Evolutionary conservation across 2,329 filamentous ascomycete species (phyloP).

Genomic region (Pyrenophora graminea): DNA sequence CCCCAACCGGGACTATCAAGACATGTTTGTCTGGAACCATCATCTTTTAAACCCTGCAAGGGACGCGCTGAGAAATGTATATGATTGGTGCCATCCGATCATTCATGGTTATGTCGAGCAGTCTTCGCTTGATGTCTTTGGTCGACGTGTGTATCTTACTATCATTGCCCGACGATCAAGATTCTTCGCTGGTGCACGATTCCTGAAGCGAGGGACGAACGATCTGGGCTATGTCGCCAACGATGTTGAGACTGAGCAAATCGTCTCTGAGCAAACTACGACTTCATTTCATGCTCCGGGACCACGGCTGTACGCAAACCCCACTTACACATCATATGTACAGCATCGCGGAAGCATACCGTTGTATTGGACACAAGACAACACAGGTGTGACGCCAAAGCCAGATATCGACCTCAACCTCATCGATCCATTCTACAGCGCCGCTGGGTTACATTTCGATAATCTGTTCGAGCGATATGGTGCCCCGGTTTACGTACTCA

Average conservation of each 20-base stretch:
- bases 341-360: constrained; percentile 97
- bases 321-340: constrained; percentile 92
- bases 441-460: constrained; percentile 92
- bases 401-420: constrained; percentile 94
- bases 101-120: constrained; percentile 98
- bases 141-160: constrained; percentile 85
- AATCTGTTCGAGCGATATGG: constrained; percentile 93
- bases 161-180: constrained; percentile 91
- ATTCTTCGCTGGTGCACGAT: constrained; percentile 91
- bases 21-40: constrained; percentile 98
- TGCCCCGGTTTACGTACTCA: constrained; percentile 86
- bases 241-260: constrained; percentile 98
- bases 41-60: constrained; percentile 80
- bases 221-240: constrained; percentile 96
- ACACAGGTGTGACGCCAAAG: constrained; percentile 91
- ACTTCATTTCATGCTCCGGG: constrained; percentile 95
- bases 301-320: constrained; percentile 80
- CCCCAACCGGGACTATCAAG: constrained; percentile 71
- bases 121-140: constrained; percentile 74
- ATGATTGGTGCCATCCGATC: constrained; percentile 94
- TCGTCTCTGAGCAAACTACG: constrained; percentile 90
- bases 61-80: constrained; percentile 73
- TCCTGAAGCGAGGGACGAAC: constrained; percentile 92
- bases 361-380: constrained; percentile 96
- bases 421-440: constrained; percentile 93